phyloP scores from a whole-genome alignment of 2,329 filamentous ascomycete genomes.

The Nemania sp. region DNA sequence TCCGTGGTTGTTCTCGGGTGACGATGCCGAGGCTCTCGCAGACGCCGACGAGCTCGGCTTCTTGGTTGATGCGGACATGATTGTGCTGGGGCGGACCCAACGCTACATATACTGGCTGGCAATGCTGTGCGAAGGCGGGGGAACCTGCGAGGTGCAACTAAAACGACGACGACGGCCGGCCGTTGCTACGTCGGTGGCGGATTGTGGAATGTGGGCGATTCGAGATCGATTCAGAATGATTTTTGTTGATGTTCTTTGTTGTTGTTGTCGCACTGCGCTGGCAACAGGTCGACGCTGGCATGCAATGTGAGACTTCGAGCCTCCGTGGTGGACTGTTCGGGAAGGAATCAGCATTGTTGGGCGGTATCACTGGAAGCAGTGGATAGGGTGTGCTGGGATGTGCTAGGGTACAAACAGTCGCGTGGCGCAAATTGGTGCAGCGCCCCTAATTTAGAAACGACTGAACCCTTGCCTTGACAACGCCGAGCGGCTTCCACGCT shows the following conservation, averaged over 20 bases:
- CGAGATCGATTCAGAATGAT: slow-evolving; percentile 2
- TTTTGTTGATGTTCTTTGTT: slow-evolving; percentile 5
- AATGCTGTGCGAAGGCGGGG: slow-evolving; percentile 11
- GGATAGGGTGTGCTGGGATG: neutral
- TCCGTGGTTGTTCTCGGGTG: slow-evolving; percentile 43
- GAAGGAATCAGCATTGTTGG: too few species aligned
- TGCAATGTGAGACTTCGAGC: too few species aligned
- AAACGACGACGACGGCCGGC: slow-evolving; percentile 9
- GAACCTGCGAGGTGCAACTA: neutral
- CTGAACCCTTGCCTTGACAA: slow-evolving; percentile 9
- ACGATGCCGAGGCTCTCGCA: slow-evolving; percentile 49
- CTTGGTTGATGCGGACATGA: slow-evolving; percentile 57
- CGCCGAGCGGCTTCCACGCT: neutral
- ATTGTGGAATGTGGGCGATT: slow-evolving; percentile 17
- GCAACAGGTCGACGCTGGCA: neutral
- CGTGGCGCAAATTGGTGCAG: slow-evolving; percentile 13
- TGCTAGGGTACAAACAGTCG: neutral
- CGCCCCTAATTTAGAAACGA: slow-evolving; percentile 21
- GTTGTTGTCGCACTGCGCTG: slow-evolving; percentile 11
- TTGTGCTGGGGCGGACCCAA: slow-evolving; percentile 24
- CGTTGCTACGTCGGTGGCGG: slow-evolving; percentile 29
- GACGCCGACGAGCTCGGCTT: slow-evolving; percentile 55
- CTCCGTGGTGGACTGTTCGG: too few species aligned
- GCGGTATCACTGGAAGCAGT: too few species aligned
- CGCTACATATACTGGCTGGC: slow-evolving; percentile 21